A percentile compares a stretch with the other conserved stretches of the same genome.
Evolutionary conservation across 805 yeast genomes (phyloP).

Genomic region (Lipomyces mesembrius): DNA sequence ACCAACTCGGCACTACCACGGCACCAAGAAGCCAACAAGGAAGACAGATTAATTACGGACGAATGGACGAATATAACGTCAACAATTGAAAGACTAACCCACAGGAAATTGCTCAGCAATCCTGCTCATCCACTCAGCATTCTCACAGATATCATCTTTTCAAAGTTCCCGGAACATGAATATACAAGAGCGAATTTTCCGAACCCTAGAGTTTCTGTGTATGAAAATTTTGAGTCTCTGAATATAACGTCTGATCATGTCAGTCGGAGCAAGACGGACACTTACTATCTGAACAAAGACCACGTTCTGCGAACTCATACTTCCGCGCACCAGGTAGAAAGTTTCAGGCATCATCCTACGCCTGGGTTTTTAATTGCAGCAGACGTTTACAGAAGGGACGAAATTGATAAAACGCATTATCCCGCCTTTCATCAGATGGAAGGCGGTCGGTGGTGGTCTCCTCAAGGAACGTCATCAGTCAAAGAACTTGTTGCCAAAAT

Average conservation of each 20-base stretch:
- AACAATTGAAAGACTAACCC: constrained; percentile 67
- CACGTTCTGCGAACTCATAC: constrained; percentile 88
- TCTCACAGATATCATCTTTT: constrained; percentile 72
- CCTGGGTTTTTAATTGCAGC: constrained; percentile 94
- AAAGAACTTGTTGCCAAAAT: constrained; percentile 53
- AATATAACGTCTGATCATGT: constrained; percentile 94
- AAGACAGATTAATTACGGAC: constrained; percentile 57
- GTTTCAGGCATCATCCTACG: constrained; percentile 61
- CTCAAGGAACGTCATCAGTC: constrained; percentile 47
- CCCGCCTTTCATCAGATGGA: constrained; percentile 99
- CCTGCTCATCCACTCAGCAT: constrained; percentile 90
- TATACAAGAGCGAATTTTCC: constrained; percentile 80
- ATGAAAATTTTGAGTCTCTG: constrained; percentile 86
- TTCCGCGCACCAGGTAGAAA: constrained; percentile 83
- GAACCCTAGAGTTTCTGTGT: constrained; percentile 78
- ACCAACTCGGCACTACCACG: not conserved
- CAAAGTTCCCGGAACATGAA: constrained; percentile 58
- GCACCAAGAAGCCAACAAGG: constrained; percentile 37
- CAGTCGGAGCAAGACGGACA: constrained; percentile 89
- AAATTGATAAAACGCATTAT: constrained; percentile 92
- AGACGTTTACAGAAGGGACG: constrained; percentile 94
- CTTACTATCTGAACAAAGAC: constrained; percentile 81
- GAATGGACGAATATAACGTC: constrained; percentile 87
- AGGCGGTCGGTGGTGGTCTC: constrained; percentile 87
- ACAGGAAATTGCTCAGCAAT: constrained; percentile 72